These are phyloP conservation scores for Arthroderma sp. DNA, from an alignment of 2,329 filamentous ascomycete species.

Conservation along the genomic window DNA sequence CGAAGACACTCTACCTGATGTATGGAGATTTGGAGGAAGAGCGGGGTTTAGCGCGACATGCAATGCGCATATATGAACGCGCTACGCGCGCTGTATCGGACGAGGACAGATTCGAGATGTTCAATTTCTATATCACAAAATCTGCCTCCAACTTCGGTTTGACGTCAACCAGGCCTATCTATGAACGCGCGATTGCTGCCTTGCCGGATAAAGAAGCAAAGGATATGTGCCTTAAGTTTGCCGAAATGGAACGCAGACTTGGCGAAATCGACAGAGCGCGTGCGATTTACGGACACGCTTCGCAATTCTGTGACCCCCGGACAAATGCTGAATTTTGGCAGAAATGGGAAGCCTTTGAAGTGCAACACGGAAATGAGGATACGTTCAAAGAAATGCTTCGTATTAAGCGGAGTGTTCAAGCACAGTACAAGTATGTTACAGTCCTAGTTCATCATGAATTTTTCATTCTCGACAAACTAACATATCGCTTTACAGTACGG, in stretches of 20 bases:
- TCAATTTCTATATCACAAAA: conserved; percentile 98
- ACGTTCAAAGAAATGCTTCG: conserved; percentile 99
- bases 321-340: conserved; percentile 85
- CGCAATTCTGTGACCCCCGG: conserved; percentile 91
- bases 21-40: conserved; percentile 97
- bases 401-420: conserved; percentile 93
- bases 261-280: conserved; percentile 90
- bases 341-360: conserved; percentile 95
- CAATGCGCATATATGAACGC: conserved; percentile 98
- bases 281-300: conserved; percentile 91
- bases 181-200: conserved; percentile 89
- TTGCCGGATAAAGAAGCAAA: conserved; percentile 85
- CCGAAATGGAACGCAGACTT: conserved; percentile 83
- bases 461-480: background rate
- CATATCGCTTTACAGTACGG: conserved; percentile 45
- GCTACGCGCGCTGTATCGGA: conserved; percentile 90
- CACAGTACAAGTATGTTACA: conserved; percentile 69
- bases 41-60: conserved; percentile 80
- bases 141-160: conserved; percentile 96
- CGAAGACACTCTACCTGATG: conserved; percentile 93
- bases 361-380: conserved; percentile 96
- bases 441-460: background rate
- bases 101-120: conserved; percentile 92
- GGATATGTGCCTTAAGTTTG: conserved; percentile 98
- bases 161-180: conserved; percentile 86